Base-by-base conservation (phyloP, 2,329 filamentous ascomycete genomes). In the Sclerotinia nivalis region DNA sequence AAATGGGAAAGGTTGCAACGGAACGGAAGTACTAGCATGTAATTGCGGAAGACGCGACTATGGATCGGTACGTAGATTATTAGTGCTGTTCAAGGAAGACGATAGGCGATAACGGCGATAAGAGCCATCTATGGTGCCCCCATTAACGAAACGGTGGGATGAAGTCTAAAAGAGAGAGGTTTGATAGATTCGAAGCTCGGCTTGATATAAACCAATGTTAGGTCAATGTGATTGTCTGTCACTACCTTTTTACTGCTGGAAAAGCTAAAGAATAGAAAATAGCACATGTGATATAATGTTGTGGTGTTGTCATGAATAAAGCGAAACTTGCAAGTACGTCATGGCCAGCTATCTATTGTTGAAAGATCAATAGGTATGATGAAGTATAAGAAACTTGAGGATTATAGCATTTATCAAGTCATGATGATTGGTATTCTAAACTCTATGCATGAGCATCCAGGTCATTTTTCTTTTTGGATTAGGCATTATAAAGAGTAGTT, bases 51-150 rank as follows among this genome's bases (percentile, higher is more conserved):
- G 60, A 25, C 15, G 60, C 31, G 45, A 62, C 22, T 50, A 25
- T 64, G 31, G 31, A 50, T 37, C 28, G 60, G 58, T 45, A 45
- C 45, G 22, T 15, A 28, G 31, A 62, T 28, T 45, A 2, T 9
- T 47, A 37, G 31, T 52, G 10, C n/a, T 58, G 22, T 40, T 58
- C 55, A 59, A 6, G 34, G 55, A 13, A 37, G 12, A n/a, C 12
- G 61, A 65, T 65, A 65, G 61, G 47, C 61, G 61, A 65, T 65
- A 65, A 64, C 60, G 60, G 45, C 45, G 60, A 62, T 62, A 62
- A 50, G 25, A 37, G 58, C 9, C 5, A 9, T 43, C 15, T n/a
- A 15, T 18, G 2, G 12, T 40, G 22, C 55, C 54, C 34, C 31
- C 22, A 58, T 58, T 15, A 31, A 58, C 20, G 9, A 18, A 43